Base-by-base conservation (phyloP, 139 green algal species). In the Coelastrella sp. region DNA sequence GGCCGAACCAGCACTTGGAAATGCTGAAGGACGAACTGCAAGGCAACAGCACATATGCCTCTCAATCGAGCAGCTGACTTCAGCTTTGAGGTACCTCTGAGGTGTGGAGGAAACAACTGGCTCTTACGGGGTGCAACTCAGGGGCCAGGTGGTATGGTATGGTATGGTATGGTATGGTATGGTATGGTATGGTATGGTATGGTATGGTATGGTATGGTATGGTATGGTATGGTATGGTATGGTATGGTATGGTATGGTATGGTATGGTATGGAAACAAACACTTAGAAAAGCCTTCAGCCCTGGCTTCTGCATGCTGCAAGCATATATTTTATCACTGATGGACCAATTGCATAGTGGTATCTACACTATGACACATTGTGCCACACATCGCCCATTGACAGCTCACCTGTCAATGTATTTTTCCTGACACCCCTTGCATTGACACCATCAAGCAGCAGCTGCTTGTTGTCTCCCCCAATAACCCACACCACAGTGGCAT, bases 21-120 rank as follows among this genome's bases (percentile, higher is more conserved):
- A 84, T 17, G 56, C 78, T 70, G 78, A n/a, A 19, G 78, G 78
- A 24, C 12, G 25, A n/a, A 83, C 76, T 83, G 76, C 76, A 65
- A 0, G 8, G 24, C 76, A 83, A 10, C 73, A 80, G 73, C 22
- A n/a, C 6, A 6, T 5, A 80, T 80, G 73, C 14, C 22, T 80
- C 14, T 25, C 17, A 80, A 11, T 25, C 3, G 35, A 49, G 35
- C 35, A 49, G 35, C 35, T 49, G 35, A 49, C 75, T 22, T 82
- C 22, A 82, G 12, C 4, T 72, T 5, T 17, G 15, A 17, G 63
- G 63, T 49, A 49, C 35, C 3, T 49, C 35, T 49, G 35, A 49
- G 14, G 73, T 27, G 35, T 80, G 73, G 17, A 27, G 1, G 17
- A n/a, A 25, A n/a, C 17, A n/a, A 4, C n/a, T n/a, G n/a, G n/a